Evolutionary conservation across 305 asterid genomes (phyloP).

Genomic region (Andrographis paniculata): DNA sequence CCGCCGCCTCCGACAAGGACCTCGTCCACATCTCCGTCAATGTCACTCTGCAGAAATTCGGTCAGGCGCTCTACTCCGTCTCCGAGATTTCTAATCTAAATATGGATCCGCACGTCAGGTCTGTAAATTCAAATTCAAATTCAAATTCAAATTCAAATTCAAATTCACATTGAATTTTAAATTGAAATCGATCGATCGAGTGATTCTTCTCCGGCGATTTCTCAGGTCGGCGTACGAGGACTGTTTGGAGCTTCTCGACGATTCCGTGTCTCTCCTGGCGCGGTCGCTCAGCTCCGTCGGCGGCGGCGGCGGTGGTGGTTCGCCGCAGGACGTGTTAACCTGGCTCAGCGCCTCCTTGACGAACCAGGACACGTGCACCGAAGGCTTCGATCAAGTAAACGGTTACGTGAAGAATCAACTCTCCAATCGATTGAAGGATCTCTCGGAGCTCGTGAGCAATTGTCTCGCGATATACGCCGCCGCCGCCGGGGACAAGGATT

Average conservation of each 20-base stretch:
- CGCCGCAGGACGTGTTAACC: slow-evolving; percentile 69
- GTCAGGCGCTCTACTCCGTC: slow-evolving; percentile 56
- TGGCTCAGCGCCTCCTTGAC: slow-evolving; percentile 95
- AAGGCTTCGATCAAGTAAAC: slow-evolving; percentile 48
- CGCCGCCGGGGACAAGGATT: slow-evolving; percentile 40
- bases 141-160: too few relatives aligned
- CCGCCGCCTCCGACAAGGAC: slow-evolving; percentile 62
- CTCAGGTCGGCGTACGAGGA: slow-evolving; percentile 74
- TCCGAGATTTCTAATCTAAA: slow-evolving; percentile 46
- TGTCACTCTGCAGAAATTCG: slow-evolving; percentile 62
- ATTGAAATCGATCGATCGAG: not conserved
- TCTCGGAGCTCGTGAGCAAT: slow-evolving; percentile 83
- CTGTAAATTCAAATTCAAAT: too few relatives aligned
- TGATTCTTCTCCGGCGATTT: not conserved
- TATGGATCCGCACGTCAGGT: slow-evolving; percentile 42
- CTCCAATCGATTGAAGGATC: slow-evolving; percentile 48
- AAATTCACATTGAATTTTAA: too few relatives aligned
- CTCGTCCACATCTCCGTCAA: slow-evolving; percentile 85
- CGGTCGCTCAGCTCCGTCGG: slow-evolving; percentile 47
- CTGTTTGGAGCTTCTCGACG: slow-evolving; percentile 79
- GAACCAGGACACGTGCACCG: slow-evolving; percentile 88
- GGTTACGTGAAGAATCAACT: slow-evolving; percentile 56
- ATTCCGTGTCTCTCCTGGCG: slow-evolving; percentile 62
- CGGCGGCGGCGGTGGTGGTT: slow-evolving; percentile 23
- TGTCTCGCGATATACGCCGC: slow-evolving; percentile 84